Base-by-base conservation (phyloP, 371 early-diverging fungal species). In the Syncephalastrum monosporum region DNA sequence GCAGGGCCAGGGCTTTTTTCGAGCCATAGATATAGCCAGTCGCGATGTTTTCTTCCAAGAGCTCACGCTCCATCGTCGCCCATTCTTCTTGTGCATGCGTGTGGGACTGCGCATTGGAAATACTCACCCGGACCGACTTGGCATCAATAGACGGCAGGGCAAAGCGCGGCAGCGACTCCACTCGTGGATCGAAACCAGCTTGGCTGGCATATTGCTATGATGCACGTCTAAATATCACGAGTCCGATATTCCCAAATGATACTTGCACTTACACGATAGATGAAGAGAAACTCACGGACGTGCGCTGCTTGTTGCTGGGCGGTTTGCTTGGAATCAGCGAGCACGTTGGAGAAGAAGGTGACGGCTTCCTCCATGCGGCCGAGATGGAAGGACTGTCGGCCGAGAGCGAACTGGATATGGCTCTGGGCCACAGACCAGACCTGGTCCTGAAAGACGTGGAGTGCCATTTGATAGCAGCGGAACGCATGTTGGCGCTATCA, bases 341-440 rank as follows among this genome's bases (percentile, higher is more conserved):
- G 67, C n/a, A 91, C 77, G 62, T 82, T 83, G 7, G 77, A 69
- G 64, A 89, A 92, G 65, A 83, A 82, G 1, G 71, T 64, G 7
- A 84, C 70, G 1, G 86, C 82, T 16, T 79, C 79, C 43, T 82
- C 77, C 17, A 86, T 60, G 13, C 75, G 72, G 7, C 82, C 83
- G n/a, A 85, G 59, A 63, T 85, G 83, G 27, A 75, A 85, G 0
- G 84, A 74, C 63, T 93, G 92, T 29, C 90, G 74, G 0, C 94
- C 96, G 3, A 95, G 77, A 1, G 91, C 86, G 64, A 93, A 94
- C 59, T 92, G 82, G 50, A 94, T 83, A 67, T 94, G 93, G 53
- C 92, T 91, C 47, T 91, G 89, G 8, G 91, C 86, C 3, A 93
- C 72, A 0, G 83, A 76, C 97, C 97, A 97, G 27, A 68, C 71